Base-by-base conservation (phyloP, 192 early-diverging fungal species). In the Dissophora globulifera region DNA sequence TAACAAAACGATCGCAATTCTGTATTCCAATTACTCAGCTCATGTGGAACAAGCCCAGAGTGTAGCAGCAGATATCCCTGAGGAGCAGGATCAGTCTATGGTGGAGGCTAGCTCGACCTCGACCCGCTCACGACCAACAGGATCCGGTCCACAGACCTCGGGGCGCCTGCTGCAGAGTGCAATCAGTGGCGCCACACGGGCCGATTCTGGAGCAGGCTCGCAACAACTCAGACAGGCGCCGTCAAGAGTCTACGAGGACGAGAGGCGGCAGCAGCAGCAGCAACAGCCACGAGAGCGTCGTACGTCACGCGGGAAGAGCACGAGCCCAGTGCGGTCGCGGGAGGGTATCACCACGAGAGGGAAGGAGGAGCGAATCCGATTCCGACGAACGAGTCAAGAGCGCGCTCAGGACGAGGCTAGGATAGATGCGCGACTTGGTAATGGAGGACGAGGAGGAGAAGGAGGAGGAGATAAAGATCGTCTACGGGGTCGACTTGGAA, bases 91-190 rank as follows among this genome's bases (percentile, higher is more conserved):
- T 12, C 8, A 10, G 8, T 40, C 38, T 40, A 40, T 40, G 52
- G 52, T 38, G 4, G 54, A 54, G 38, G 17, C 32, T 10, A 16
- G n/a, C 27, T 31, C 27, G 17, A 1, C 23, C 22, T 30, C 43
- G 11, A 20, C 15, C 16, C 48, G 30, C 4, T 41, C 27, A 41
- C 47, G 60, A 25, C 41, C 33, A 16, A 1, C 41, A 41, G 3
- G n/a, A n/a, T n/a, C 51, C 6, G 62, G 38, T 3, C 6, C 47
- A 20, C 65, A 48, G 10, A 55, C 52, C 0, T 4, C 69, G 0
- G 43, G 60, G 23, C 53, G 72, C n/a, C 45, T 76, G 20, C 40
- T 76, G 23, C 49, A 55, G 72, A 76, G 22, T 10, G 72, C 72
- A 3, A 66, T 76, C 52, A 76, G 51, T 22, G 50, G 47, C 15